Base-by-base conservation (phyloP, 169 alveolate species). In the Plasmodium gonderi region DNA sequence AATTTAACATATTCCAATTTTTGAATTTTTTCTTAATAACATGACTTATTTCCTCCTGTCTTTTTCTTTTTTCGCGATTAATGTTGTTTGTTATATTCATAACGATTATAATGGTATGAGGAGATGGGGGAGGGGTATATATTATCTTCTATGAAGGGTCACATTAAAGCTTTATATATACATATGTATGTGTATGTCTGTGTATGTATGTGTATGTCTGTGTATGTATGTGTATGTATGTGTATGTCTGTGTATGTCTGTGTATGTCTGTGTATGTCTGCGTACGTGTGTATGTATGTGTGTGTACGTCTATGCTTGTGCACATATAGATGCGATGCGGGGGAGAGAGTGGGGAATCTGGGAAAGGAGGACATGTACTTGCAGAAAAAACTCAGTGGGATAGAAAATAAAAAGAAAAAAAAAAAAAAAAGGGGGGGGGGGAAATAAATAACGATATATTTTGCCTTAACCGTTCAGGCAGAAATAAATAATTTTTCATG, bases 31-130 rank as follows among this genome's bases (percentile, higher is more conserved):
- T 85, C 85, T 51, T 72, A 74, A 85, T 74, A 74, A 36, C 92
- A 85, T 85, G 77, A 54, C 83, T 69, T 85, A 64, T 85, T 85
- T 51, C 87, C 83, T 85, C 92, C 83, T 85, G 79, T 72, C 92
- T 85, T 85, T 85, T 85, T 76, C 92, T 85, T 29, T 85, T 85
- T 33, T 85, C 77, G 65, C 92, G 78, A 7, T 49, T 85, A 85
- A 49, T 74, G 67, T 14, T 85, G 23, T 26, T 85, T 85, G 92
- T 85, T 72, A 51, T 23, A 85, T 51, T 85, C 92, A 85, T 85
- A 85, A 72, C 92, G 92, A 74, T 85, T 65, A 72, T 47, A n/a
- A n/a, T n/a, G n/a, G n/a, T n/a, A n/a, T n/a, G n/a, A n/a, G n/a
- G n/a, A n/a, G n/a, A n/a, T n/a, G 76, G 78, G 38, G 14, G 67